Evolutionary conservation across 2,329 filamentous ascomycete genomes (phyloP), one percentile per base, ranked within the genome.

Genomic region (Purpureocillium lavendulum): DNA sequence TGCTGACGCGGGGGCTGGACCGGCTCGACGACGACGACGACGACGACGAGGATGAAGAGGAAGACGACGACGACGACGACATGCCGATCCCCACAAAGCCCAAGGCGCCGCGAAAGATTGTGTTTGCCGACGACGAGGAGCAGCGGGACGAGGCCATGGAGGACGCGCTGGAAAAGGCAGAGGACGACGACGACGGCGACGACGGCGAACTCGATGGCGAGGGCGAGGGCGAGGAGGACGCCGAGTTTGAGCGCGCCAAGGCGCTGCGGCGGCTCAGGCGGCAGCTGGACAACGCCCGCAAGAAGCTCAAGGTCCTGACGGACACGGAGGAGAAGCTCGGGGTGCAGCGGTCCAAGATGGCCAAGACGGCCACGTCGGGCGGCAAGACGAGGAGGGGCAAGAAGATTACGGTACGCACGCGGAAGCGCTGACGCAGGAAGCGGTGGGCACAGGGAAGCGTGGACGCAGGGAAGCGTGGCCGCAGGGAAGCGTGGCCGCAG

Each of bases 361-460:
- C 75, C 29, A 82, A 82, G 65, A 79, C 76, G 47, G 65, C 72
- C 8, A 81, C 77, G 2, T 69, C 72, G 6, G 75, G 74, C 30
- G 75, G 75, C 12, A 52, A 67, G n/a, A 80, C 73, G 21, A 77
- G 76, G 55, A 65, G 66, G 30, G 77, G 78, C 17, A 72, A 72
- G 58, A 80, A 77, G 62, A 71, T 80, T 46, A 80, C 77, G 65
- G 68, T 80, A 40, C 70, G 74, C 46, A 68, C 75, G 56, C 68
- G 78, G 46, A 82, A 82, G 66, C 67, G 75, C 53, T 80, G 65
- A 56, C 44, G 26, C 8, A 29, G 12, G 7, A 12, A 29, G 12
- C 8, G 26, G 26, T 29, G 26, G 12, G 12, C 12, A 12, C 8
- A 12, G 26, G 7, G 12, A 8, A 7, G 26, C 12, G 7, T 29